phyloP scores from a whole-genome alignment of 2,329 filamentous ascomycete species.

The Botrytis porri region DNA sequence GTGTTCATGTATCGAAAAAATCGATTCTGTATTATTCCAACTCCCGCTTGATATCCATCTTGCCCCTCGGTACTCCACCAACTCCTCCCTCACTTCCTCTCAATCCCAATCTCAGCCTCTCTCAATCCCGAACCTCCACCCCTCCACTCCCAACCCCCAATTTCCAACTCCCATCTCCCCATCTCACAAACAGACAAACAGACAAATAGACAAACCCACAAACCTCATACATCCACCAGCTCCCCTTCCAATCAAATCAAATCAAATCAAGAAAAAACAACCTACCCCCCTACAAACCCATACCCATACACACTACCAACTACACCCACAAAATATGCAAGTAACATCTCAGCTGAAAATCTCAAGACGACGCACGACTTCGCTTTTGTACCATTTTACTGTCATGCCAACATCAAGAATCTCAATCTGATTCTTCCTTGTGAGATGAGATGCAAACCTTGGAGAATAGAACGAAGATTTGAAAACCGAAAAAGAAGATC shows the following conservation, averaged over 20 bases:
- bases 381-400: not conserved
- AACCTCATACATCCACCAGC: not conserved
- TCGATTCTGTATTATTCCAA: not conserved
- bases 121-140: not conserved
- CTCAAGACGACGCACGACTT: not conserved
- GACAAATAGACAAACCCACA: too few relatives aligned
- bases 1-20: not conserved
- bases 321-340: not conserved
- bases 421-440: not conserved
- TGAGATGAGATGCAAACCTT: not conserved
- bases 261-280: not conserved
- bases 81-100: not conserved
- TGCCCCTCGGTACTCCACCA: not conserved
- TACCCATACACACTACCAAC: not conserved
- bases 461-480: not conserved
- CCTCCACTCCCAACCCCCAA: not conserved
- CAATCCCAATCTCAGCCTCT: not conserved
- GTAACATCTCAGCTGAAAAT: not conserved
- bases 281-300: not conserved
- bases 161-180: not conserved
- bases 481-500: not conserved
- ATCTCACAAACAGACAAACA: too few relatives aligned
- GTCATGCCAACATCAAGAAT: not conserved
- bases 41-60: not conserved
- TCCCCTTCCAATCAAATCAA: not conserved